Evolutionary conservation across 306 rosid genomes (phyloP).

Genomic region (Luffa aegyptiaca): DNA sequence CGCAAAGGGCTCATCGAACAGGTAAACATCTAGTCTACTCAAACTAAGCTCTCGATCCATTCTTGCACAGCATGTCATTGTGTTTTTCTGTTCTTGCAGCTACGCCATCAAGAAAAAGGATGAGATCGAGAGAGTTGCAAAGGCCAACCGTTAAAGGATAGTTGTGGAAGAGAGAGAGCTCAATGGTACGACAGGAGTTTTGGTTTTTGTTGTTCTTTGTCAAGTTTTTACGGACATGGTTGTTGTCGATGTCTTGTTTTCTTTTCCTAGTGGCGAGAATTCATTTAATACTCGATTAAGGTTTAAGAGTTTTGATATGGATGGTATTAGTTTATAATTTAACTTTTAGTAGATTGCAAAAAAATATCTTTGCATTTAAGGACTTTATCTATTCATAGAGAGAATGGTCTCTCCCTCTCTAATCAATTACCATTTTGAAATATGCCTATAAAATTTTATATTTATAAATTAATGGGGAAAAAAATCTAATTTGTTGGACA

Average conservation of each 20-base stretch:
- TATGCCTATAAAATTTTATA: too few relatives aligned
- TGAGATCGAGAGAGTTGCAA: conserved; percentile 66
- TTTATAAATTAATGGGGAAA: too few relatives aligned
- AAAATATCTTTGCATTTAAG: not conserved
- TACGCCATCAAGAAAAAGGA: conserved; percentile 65
- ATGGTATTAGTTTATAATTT: not conserved
- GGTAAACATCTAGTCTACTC: conserved; percentile 14
- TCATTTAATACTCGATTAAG: not conserved
- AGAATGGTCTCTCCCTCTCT: too few relatives aligned
- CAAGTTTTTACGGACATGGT: not conserved
- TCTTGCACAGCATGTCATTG: not conserved
- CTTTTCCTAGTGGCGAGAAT: not conserved
- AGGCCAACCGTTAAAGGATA: conserved; percentile 45
- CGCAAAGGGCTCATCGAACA: conserved; percentile 63
- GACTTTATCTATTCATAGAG: too few relatives aligned
- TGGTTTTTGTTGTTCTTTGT: not conserved
- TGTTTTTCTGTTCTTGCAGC: conserved; percentile 16
- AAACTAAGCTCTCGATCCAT: not conserved
- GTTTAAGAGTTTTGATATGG: not conserved
- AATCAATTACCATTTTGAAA: too few relatives aligned
- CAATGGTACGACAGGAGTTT: not conserved
- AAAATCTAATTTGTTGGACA: too few relatives aligned
- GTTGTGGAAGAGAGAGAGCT: not conserved
- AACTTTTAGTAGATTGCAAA: not conserved
- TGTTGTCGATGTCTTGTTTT: not conserved